Evolutionary conservation across 306 rosid species (phyloP), one percentile per base, ranked within the genome.

Genomic region (Lablab purpureus): DNA sequence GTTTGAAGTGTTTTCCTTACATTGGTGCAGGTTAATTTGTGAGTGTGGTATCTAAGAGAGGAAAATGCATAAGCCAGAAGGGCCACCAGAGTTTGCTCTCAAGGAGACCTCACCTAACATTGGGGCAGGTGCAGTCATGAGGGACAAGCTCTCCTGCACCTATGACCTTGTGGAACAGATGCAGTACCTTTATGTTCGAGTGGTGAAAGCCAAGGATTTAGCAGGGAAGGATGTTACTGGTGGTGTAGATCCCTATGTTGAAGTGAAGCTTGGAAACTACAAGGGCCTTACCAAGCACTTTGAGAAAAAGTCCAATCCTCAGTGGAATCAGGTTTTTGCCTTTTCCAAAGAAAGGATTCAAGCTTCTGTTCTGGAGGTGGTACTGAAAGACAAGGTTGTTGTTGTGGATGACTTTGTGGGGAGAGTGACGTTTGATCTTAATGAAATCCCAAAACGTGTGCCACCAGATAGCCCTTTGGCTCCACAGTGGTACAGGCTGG

Each of bases 101-200:
- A 92, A 90, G 76, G 93, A 90, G 87, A 92, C 96, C 28, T 76
- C 83, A 7, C 97, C 97, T 37, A 92, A 92, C 50, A 92, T 90
- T 62, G 96, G 97, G 9, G 90, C 90, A 5, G 88, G 88, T 10
- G 47, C 85, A 2, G 7, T 87, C 50, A 80, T 78, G 3, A 81
- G 82, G 50, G 92, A 90, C 82, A 92, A 92, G 89, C 97, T 92
- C 34, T 85, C 96, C 21, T 87, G 91, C 80, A 75, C 97, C 80
- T 92, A 92, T 88, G 97, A 92, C 67, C 90, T 92, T 30, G 95
- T 92, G 45, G 97, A 92, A 77, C 97, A 87, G 66, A 92, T 92
- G 97, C 92, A 86, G 52, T 89, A 92, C 78, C 95, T 92, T 60
- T 92, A 90, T 78, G 91, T 92, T 54, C 78, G 88, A 7, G 97